Evolutionary conservation across 2,329 filamentous ascomycete genomes (phyloP).

Genomic region (Metarhizium anisopliae): DNA sequence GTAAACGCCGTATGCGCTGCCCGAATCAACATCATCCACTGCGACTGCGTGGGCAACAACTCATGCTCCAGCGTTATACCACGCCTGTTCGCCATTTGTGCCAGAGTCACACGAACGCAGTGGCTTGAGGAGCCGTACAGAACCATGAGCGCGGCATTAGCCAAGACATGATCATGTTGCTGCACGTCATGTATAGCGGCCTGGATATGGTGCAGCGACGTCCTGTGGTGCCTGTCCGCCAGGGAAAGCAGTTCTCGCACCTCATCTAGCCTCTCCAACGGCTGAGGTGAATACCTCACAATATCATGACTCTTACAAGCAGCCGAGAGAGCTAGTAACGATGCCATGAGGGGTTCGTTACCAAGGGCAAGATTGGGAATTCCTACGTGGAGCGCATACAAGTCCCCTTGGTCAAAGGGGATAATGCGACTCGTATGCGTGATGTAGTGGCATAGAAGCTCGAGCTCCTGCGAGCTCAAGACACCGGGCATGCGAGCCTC

Average conservation of each 20-base stretch:
- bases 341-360: constrained; percentile 30
- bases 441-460: constrained; percentile 31
- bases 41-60: constrained; percentile 22
- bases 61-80: constrained; percentile 12
- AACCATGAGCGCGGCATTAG: constrained; percentile 30
- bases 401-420: constrained; percentile 26
- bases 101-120: constrained; percentile 23
- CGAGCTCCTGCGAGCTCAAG: constrained; percentile 22
- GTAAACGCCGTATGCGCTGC: constrained; percentile 24
- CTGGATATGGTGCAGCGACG: constrained; percentile 28
- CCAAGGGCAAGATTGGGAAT: constrained; percentile 32
- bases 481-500: constrained; percentile 1
- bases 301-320: constrained; percentile 29
- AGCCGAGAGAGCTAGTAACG: constrained; percentile 31
- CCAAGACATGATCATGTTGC: constrained; percentile 17
- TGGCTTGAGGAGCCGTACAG: constrained; percentile 31
- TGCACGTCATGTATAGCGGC: constrained; percentile 18
- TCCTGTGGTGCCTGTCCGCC: constrained; percentile 27
- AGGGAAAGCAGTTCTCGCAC: constrained; percentile 14
- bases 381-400: constrained; percentile 30
- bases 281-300: constrained; percentile 2
- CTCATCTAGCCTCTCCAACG: background rate
- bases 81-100: constrained; percentile 11
- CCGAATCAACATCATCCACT: constrained; percentile 29
- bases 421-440: constrained; percentile 29